phyloP scores from a whole-genome alignment of 352 stramenopile species.

The Globisporangium iwayamae region DNA sequence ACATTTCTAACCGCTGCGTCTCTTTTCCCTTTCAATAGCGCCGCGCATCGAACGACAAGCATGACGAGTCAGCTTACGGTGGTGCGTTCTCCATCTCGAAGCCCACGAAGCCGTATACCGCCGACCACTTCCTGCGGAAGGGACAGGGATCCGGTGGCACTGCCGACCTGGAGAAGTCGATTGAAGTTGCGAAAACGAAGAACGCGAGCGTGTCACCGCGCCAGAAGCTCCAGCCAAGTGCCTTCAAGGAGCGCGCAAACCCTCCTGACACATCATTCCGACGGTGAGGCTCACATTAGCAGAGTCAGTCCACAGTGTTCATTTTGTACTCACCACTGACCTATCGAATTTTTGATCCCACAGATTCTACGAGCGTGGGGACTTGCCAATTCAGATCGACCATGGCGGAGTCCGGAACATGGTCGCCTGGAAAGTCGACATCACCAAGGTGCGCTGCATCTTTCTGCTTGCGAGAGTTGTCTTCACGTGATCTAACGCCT shows the following conservation, averaged over 20 bases:
- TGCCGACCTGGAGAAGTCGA: slow-evolving; percentile 53
- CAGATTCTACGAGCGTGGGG: slow-evolving; percentile 91
- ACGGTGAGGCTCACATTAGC: slow-evolving; percentile 22
- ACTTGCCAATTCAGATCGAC: slow-evolving; percentile 96
- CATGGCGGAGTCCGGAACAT: slow-evolving; percentile 95
- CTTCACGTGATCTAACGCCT: not conserved
- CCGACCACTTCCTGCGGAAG: slow-evolving; percentile 90
- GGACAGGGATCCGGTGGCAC: slow-evolving; percentile 87
- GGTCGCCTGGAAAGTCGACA: slow-evolving; percentile 97
- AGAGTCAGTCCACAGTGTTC: not conserved
- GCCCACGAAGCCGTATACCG: slow-evolving; percentile 75
- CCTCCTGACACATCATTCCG: slow-evolving; percentile 89
- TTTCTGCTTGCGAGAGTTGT: not conserved
- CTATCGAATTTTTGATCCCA: not conserved
- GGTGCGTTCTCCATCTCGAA: slow-evolving; percentile 92
- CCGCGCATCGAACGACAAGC: slow-evolving; percentile 70
- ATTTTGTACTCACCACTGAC: not conserved
- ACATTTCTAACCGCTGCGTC: not conserved
- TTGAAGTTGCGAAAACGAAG: slow-evolving; percentile 37
- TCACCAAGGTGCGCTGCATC: slow-evolving; percentile 70
- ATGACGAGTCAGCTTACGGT: slow-evolving; percentile 53
- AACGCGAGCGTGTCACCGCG: slow-evolving; percentile 41
- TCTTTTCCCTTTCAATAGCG: slow-evolving; percentile 27
- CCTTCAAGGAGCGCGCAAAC: slow-evolving; percentile 92
- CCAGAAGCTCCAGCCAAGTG: slow-evolving; percentile 53